Evolutionary conservation across 2,329 filamentous ascomycete genomes (phyloP), one percentile per base, ranked within the genome.

Genomic region (Verticillium dahliae): DNA sequence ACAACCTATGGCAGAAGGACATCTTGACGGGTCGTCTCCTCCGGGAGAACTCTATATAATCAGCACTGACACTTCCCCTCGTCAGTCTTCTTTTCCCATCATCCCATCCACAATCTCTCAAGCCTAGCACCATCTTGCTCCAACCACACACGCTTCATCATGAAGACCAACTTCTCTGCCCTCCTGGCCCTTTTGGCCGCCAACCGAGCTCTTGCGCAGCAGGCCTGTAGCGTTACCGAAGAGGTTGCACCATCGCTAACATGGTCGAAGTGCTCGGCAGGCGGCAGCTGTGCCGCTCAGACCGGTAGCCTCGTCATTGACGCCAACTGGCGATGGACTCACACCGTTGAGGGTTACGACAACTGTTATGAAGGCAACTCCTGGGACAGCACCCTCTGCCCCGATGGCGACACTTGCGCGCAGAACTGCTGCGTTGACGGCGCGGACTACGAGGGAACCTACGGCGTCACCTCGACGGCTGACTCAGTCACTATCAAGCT

Each of bases 311-410:
- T 87, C 55, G 81, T 82, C 60, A 73, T 87, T 65, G 85, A 87
- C 63, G 70, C 83, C 68, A 87, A 86, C 75, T 87, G 84, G 83
- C 81, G 84, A 65, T 87, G 85, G 85, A 76, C 83, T 62, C 83
- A 86, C 72, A 68, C 70, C 33, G 71, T 73, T 58, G 68, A 69
- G 9, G 74, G 77, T 58, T 76, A 72, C 65, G 81, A 76, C 67
- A 86, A 86, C 75, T 85, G 83, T 76, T 85, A 85, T 72, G 78
- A 73, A 6, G 82, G 81, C 59, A 84, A 84, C 71, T 69, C 70
- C 52, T 79, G 80, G 72, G 78, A 82, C 64, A 74, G 71, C 1
- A 67, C 70, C 59, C 64, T 76, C 67, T 77, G 80, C 68, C 70
- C 74, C 7, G 72, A 76, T 62, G 74, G 76, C 64, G 70, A 69